A percentile compares a stretch with the other conserved stretches of the same genome.
These are phyloP conservation scores for Globisporangium iwayamae DNA, from an alignment of 352 stramenopile species.

Conservation along the genomic window DNA sequence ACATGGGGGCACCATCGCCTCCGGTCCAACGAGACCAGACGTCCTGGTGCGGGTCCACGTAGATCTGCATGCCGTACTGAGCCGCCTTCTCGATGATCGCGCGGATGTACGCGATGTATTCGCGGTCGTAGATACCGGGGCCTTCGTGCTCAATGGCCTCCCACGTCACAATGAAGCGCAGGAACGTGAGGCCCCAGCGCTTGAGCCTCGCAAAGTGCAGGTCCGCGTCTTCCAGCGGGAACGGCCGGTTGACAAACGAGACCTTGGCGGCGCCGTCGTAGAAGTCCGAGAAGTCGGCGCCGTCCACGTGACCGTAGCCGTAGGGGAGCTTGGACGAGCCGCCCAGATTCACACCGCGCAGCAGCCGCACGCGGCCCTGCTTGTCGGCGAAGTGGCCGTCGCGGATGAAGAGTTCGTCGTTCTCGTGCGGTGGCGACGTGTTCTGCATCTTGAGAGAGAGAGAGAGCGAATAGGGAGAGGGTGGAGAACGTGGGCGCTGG, in stretches of 20 bases:
- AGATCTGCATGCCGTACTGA: conserved; percentile 70
- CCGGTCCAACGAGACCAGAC: conserved; percentile 91
- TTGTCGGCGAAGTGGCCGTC: conserved; percentile 80
- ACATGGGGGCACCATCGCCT: conserved; percentile 86
- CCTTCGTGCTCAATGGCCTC: conserved; percentile 88
- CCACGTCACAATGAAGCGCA: conserved; percentile 88
- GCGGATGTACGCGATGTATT: conserved; percentile 80
- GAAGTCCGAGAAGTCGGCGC: conserved; percentile 26
- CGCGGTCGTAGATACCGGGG: conserved; percentile 75
- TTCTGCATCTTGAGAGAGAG: neutral
- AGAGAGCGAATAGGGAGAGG: neutral
- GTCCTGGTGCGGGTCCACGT: conserved; percentile 90
- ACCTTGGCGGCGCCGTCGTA: conserved; percentile 52
- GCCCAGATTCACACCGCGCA: conserved; percentile 87
- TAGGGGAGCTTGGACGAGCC: conserved; percentile 85
- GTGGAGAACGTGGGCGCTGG: neutral
- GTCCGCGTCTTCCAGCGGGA: conserved; percentile 80
- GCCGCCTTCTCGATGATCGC: conserved; percentile 53
- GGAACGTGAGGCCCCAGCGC: conserved; percentile 82
- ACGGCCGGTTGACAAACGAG: conserved; percentile 81
- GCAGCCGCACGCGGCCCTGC: conserved; percentile 61
- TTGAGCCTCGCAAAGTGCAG: conserved; percentile 71
- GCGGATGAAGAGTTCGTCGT: conserved; percentile 35
- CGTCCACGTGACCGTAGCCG: conserved; percentile 50
- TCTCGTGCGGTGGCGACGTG: neutral